Percentiles rank a stretch among this genome's conserved stretches.
Evolutionary conservation across 2,329 filamentous ascomycete species (phyloP).

Genomic region (Thermoascus crustaceus): DNA sequence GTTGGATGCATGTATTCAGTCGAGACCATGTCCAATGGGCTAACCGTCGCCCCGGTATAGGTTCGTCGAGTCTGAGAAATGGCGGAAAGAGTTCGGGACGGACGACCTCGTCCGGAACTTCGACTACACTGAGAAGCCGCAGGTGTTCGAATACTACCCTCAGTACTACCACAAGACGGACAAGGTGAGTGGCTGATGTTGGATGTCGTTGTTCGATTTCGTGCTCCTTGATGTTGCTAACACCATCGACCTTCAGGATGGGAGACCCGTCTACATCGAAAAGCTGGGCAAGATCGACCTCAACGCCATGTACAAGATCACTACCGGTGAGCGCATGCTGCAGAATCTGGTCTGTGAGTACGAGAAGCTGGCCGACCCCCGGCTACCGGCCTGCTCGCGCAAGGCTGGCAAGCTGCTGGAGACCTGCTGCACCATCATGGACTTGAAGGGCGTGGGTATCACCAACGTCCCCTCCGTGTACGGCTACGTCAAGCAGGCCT

Average conservation of each 20-base stretch:
- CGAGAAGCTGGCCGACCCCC: slow-evolving; percentile 88
- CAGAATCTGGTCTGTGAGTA: slow-evolving; percentile 96
- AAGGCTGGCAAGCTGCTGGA: slow-evolving; percentile 84
- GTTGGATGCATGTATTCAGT: too few species aligned
- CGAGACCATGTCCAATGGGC: background rate
- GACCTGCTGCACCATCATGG: slow-evolving; percentile 98
- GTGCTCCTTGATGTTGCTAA: background rate
- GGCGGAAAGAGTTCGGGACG: slow-evolving; percentile 79
- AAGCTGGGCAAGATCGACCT: slow-evolving; percentile 91
- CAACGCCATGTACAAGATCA: slow-evolving; percentile 84
- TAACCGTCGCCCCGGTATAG: slow-evolving; percentile 43
- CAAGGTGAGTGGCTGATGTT: slow-evolving; percentile 34
- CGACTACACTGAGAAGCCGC: slow-evolving; percentile 75
- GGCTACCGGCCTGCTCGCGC: slow-evolving; percentile 89
- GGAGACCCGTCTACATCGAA: slow-evolving; percentile 94
- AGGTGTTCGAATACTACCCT: slow-evolving; percentile 86
- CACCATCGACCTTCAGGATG: slow-evolving; percentile 55
- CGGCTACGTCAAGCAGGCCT: slow-evolving; percentile 76
- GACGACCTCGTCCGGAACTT: slow-evolving; percentile 73
- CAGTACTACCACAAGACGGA: slow-evolving; percentile 93
- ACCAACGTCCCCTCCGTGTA: slow-evolving; percentile 76
- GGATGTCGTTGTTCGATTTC: background rate
- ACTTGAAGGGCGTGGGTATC: slow-evolving; percentile 88
- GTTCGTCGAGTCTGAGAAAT: slow-evolving; percentile 85
- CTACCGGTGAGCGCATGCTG: slow-evolving; percentile 85